Evolutionary conservation across 2,329 filamentous ascomycete genomes (phyloP).

Genomic region (Aspergillus uvarum): DNA sequence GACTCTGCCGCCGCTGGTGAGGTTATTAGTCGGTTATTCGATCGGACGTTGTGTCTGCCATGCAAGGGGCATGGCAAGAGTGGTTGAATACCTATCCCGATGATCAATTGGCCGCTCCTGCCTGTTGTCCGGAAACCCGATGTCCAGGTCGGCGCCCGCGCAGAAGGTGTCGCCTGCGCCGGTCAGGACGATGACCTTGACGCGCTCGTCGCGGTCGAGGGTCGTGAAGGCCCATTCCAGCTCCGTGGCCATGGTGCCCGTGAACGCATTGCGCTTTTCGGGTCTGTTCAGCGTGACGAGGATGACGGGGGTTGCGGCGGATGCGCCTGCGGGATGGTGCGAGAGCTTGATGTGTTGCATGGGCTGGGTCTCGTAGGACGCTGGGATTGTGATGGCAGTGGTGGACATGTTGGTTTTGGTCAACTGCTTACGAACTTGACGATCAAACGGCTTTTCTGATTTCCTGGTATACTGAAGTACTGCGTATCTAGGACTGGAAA

Average conservation of each 20-base stretch:
- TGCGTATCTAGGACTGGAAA: no score
- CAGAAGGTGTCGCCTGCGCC: constrained; percentile 50
- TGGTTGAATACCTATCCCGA: constrained; percentile 50
- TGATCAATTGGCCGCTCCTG: constrained; percentile 49
- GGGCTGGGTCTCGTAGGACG: constrained; percentile 36
- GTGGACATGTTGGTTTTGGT: neutral
- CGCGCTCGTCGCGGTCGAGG: constrained; percentile 55
- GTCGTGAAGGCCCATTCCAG: constrained; percentile 36
- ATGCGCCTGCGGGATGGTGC: constrained; percentile 46
- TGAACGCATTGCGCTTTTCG: constrained; percentile 60
- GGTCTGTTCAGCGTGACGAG: constrained; percentile 56
- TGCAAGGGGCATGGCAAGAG: no score
- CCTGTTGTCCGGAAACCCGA: constrained; percentile 48
- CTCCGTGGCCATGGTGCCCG: constrained; percentile 51
- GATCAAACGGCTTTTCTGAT: no score
- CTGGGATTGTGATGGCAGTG: constrained; percentile 24
- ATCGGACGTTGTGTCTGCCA: neutral
- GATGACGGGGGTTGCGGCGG: constrained; percentile 49
- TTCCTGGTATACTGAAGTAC: no score
- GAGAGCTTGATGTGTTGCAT: constrained; percentile 37
- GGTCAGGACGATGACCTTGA: constrained; percentile 57
- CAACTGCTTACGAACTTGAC: no score
- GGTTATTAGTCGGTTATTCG: neutral
- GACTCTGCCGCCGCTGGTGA: constrained; percentile 32
- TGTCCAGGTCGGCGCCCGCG: constrained; percentile 57